Conservation (phyloP, 1,284 basidiomycete genomes). For the Stygiomarasmius scandens region DNA sequence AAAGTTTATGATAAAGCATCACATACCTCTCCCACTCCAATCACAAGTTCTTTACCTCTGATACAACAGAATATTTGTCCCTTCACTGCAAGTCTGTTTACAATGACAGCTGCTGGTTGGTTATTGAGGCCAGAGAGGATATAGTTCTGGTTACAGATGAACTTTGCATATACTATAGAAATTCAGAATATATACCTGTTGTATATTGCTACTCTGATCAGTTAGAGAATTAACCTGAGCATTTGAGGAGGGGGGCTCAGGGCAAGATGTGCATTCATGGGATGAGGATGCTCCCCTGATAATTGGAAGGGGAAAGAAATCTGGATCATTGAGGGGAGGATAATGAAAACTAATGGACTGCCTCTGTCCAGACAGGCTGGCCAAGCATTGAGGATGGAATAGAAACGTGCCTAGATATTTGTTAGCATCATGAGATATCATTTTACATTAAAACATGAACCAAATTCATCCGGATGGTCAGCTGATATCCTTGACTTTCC, state of each 20-base stretch:
- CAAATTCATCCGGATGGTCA: not conserved
- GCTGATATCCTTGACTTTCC: not conserved
- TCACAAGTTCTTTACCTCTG: not conserved
- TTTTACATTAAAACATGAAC: not conserved
- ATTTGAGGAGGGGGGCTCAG: too few relatives aligned
- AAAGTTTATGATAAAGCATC: not conserved
- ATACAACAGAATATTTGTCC: not conserved
- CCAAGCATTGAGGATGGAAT: not conserved
- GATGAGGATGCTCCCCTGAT: not conserved
- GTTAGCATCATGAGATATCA: not conserved
- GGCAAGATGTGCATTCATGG: not conserved
- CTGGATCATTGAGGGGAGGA: not conserved
- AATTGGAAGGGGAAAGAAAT: not conserved
- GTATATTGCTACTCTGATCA: too few relatives aligned
- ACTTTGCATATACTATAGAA: too few relatives aligned
- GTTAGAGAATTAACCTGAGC: too few relatives aligned
- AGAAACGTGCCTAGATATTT: not conserved
- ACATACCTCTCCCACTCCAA: not conserved
- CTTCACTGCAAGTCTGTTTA: not conserved
- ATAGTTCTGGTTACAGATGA: not conserved
- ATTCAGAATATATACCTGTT: too few relatives aligned
- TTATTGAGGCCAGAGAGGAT: not conserved
- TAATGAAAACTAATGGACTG: not conserved
- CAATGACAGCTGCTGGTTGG: not conserved
- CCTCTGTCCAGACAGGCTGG: not conserved